These are phyloP conservation scores for Bodo saltans DNA, from an alignment of 78 protist species.

Conservation along the genomic window DNA sequence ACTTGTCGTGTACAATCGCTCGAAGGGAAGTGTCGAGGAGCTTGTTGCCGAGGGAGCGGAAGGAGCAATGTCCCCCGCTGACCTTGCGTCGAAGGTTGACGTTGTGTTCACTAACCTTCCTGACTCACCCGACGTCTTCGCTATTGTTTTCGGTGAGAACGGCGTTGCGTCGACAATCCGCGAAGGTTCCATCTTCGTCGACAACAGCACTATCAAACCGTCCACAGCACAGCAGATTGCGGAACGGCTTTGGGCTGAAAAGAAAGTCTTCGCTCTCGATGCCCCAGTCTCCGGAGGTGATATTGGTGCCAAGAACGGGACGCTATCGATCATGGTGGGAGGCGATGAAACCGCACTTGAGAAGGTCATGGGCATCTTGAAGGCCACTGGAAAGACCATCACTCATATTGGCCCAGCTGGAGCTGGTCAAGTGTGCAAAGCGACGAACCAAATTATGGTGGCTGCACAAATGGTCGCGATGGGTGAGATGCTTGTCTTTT, in stretches of 20 bases:
- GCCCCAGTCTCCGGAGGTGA: conserved; percentile 39
- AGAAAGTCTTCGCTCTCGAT: conserved; percentile 21
- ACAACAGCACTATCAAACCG: conserved; percentile 25
- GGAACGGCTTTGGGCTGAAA: not conserved
- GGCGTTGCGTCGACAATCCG: not conserved
- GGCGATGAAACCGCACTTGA: not conserved
- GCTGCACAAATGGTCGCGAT: conserved; percentile 12
- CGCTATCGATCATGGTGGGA: conserved; percentile 10
- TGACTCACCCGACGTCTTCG: not conserved
- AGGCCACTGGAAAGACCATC: conserved; percentile 14
- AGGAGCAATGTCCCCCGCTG: not conserved
- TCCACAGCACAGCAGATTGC: not conserved
- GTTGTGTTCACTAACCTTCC: not conserved
- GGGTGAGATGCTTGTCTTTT: conserved; percentile 9
- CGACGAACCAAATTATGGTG: conserved; percentile 15
- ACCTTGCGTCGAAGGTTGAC: not conserved
- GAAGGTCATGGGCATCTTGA: not conserved
- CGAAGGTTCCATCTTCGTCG: conserved; percentile 1
- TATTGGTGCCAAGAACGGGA: conserved; percentile 4
- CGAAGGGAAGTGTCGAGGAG: not conserved
- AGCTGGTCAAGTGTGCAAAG: not conserved
- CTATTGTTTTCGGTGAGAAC: not conserved
- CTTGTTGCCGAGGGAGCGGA: not conserved
- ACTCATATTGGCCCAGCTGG: not conserved
- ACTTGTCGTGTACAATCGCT: conserved; percentile 12